Evolutionary conservation across 2,329 filamentous ascomycete genomes (phyloP), one percentile per base, ranked within the genome.

Genomic region (Alternaria sp.): DNA sequence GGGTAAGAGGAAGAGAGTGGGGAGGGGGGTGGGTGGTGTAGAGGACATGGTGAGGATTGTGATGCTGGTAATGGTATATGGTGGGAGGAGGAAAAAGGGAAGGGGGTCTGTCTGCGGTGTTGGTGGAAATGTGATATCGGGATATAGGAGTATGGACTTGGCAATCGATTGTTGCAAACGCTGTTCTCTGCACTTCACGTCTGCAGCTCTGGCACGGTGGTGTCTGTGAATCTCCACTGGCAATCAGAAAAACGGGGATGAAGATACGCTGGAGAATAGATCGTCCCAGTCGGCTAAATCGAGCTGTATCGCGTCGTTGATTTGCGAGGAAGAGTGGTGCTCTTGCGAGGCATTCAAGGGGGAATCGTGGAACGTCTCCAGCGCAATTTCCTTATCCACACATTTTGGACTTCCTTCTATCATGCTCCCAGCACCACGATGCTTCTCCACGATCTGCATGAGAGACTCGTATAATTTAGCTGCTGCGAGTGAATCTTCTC

Each of bases 1-100:
- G 20, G 60, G 45, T 3, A 30, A 37, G 10, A 66, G 60, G 46
- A 56, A 63, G 12, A 60, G 45, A 9, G 60, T 58, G 18, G 62
- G 49, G 1, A 64, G 26, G 3, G 57, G 37, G 9, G 12, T 44
- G 8, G 33, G 26, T 14, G 26, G 12, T 10, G 21, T 11, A 2
- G 47, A 21, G 21, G 61, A 11, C 20, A 47, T 61, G 4, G 26
- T 14, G 26, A 7, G 12, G n/a, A 15, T 4, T 21, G 25, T 11
- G 11, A 37, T 53, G 12, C 8, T 23, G 5, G 21, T 21, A 5
- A 21, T 21, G 5, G 5, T 25, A 25, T 25, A 25, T 2, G 8
- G 8, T 25, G 8, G 25, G 25, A 25, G 25, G n/a, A n/a, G n/a
- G n/a, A n/a, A n/a, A n/a, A 25, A 25, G 25, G 25, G 25, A 25